These are phyloP conservation scores for Aspergillus transmontanensis DNA, from an alignment of 2,329 filamentous ascomycete species.

Conservation along the genomic window DNA sequence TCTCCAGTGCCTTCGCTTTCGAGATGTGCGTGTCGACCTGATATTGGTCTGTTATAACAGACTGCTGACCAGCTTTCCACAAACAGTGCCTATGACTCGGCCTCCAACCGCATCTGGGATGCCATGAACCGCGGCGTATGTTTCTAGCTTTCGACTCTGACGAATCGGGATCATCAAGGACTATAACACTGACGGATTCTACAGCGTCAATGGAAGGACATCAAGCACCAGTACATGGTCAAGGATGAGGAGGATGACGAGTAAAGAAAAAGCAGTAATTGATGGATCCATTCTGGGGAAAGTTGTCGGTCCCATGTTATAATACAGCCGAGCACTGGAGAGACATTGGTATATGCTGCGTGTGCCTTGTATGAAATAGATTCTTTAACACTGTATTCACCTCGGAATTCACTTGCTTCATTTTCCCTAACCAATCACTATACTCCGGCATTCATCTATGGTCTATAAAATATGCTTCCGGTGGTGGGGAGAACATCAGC, in stretches of 20 bases:
- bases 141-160: constrained; percentile 29
- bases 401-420: neutral
- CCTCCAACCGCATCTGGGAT: constrained; percentile 88
- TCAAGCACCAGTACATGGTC: constrained; percentile 84
- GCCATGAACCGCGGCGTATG: constrained; percentile 86
- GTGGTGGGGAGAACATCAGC: neutral
- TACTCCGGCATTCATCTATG: no score
- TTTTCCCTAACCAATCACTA: neutral
- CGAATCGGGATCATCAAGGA: neutral
- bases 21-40: constrained; percentile 72
- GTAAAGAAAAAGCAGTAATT: constrained; percentile 27
- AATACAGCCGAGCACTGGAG: constrained; percentile 14
- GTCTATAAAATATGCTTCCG: neutral
- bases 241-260: constrained; percentile 64
- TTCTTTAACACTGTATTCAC: constrained; percentile 11
- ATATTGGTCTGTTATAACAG: constrained; percentile 3
- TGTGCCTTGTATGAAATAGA: constrained; percentile 30
- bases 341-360: constrained; percentile 15
- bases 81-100: constrained; percentile 76
- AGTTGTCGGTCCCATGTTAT: neutral
- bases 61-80: constrained; percentile 22
- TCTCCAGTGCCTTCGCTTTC: constrained; percentile 83
- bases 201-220: constrained; percentile 99
- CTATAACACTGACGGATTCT: constrained; percentile 15
- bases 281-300: constrained; percentile 14